phyloP scores from a whole-genome alignment of 75 land plant genomes.

The Sequoia sempervirens region DNA sequence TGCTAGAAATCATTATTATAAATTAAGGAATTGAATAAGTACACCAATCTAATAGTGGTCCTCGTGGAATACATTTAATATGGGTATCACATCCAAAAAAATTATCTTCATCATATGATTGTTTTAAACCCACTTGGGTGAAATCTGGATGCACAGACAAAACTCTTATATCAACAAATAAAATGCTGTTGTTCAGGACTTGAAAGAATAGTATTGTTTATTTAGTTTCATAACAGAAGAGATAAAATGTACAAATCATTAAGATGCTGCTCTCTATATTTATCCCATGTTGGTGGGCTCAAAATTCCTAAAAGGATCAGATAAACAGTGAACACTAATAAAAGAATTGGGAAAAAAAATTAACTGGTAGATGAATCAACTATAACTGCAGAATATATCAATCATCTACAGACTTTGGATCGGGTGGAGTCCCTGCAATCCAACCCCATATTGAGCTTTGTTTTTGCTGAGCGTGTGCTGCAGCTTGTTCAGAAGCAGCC shows the following conservation, averaged over 20 bases:
- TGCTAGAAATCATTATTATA: background rate
- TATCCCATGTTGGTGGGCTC: background rate
- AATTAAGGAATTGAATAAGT: background rate
- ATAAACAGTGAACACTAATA: background rate
- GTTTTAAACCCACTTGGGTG: background rate
- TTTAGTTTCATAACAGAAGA: background rate
- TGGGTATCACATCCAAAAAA: background rate
- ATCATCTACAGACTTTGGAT: constrained; percentile 19
- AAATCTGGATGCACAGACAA: background rate
- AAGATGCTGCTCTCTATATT: background rate
- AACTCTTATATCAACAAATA: constrained; percentile 2
- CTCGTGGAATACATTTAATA: background rate
- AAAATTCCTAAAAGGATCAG: background rate
- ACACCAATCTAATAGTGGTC: background rate
- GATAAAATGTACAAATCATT: background rate
- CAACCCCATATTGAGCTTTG: constrained; percentile 91
- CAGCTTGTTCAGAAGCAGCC: constrained; percentile 80
- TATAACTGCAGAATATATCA: constrained; percentile 4
- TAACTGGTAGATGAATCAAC: background rate
- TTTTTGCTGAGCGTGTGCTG: constrained; percentile 63
- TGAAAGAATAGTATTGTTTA: constrained; percentile 2
- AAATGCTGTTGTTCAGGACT: background rate
- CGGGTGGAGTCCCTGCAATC: constrained; percentile 81
- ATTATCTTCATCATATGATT: background rate
- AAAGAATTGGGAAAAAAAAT: background rate